Evolutionary conservation across 805 yeast species (phyloP).

Genomic region (Ogataea allantospora): DNA sequence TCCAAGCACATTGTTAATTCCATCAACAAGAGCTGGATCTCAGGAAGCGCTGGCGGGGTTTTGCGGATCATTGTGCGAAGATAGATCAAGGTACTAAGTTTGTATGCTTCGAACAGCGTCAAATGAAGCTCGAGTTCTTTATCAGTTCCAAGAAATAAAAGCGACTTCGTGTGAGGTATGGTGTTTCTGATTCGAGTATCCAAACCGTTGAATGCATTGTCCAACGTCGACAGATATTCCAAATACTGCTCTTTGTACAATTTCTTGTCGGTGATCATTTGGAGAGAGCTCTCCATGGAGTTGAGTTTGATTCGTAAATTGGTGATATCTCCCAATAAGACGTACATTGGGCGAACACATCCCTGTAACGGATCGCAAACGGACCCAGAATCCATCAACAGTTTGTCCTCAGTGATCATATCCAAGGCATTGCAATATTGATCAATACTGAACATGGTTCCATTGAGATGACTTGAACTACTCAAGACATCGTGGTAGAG

Average conservation of each 20-base stretch:
- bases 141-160: constrained; percentile 18
- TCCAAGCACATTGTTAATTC: constrained; percentile 18
- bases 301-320: constrained; percentile 22
- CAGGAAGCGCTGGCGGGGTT: constrained; percentile 22
- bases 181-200: constrained; percentile 16
- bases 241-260: constrained; percentile 2
- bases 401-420: constrained; percentile 5
- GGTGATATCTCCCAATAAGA: constrained; percentile 38
- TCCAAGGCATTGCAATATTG: constrained; percentile 31
- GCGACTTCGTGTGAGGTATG: constrained; percentile 17
- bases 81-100: constrained; percentile 21
- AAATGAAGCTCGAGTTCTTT: constrained; percentile 32
- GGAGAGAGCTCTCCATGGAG: constrained; percentile 6
- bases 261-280: not conserved
- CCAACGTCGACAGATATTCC: constrained; percentile 8
- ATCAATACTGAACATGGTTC: constrained; percentile 34
- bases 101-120: constrained; percentile 35
- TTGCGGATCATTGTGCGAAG: constrained; percentile 19
- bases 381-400: constrained; percentile 14
- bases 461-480: constrained; percentile 33
- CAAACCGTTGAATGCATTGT: constrained; percentile 10
- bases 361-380: constrained; percentile 41
- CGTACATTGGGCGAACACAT: constrained; percentile 37
- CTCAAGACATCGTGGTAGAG: constrained; percentile 40
- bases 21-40: constrained; percentile 18